Percentiles rank a stretch among this genome's conserved stretches.
phyloP scores from a whole-genome alignment of 1,284 basidiomycete species.

The Cutaneotrichosporon daszewskae region DNA sequence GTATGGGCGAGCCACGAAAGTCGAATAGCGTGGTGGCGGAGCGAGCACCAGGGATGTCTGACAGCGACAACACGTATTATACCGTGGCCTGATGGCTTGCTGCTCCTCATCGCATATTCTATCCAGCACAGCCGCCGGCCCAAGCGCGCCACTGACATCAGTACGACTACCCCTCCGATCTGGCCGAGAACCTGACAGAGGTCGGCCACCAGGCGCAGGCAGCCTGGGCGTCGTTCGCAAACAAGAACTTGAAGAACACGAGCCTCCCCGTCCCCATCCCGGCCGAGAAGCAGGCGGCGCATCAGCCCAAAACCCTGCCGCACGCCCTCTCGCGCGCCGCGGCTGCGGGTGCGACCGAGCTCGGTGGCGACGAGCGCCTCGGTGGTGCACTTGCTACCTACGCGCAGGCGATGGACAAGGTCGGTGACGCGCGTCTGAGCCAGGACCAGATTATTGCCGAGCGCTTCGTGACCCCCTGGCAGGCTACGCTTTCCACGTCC shows the following conservation, averaged over 20 bases:
- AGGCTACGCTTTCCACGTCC: slow-evolving; percentile 71
- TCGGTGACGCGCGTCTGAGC: slow-evolving; percentile 73
- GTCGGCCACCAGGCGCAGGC: slow-evolving; percentile 63
- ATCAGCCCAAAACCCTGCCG: slow-evolving; percentile 82
- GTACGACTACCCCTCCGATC: slow-evolving; percentile 71
- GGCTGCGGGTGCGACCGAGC: slow-evolving; percentile 60
- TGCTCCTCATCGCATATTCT: no score
- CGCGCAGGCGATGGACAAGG: slow-evolving; percentile 76
- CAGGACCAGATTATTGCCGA: slow-evolving; percentile 73
- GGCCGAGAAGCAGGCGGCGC: slow-evolving; percentile 15
- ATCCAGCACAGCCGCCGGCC: no score
- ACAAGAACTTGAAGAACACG: slow-evolving; percentile 82
- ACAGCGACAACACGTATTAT: no score
- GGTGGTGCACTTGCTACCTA: slow-evolving; percentile 73
- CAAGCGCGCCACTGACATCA: slow-evolving; percentile 8
- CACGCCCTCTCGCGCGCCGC: slow-evolving; percentile 86
- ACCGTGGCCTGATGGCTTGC: no score
- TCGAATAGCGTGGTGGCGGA: no score
- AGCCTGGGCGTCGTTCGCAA: slow-evolving; percentile 77
- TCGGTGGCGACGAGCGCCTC: slow-evolving; percentile 60
- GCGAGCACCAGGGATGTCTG: no score
- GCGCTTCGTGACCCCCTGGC: slow-evolving; percentile 85
- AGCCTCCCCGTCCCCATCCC: slow-evolving; percentile 73
- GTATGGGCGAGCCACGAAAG: no score
- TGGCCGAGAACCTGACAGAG: slow-evolving; percentile 53